These are phyloP conservation scores for Lobosporangium transversale DNA, from an alignment of 192 early-diverging fungal species.

Conservation along the genomic window DNA sequence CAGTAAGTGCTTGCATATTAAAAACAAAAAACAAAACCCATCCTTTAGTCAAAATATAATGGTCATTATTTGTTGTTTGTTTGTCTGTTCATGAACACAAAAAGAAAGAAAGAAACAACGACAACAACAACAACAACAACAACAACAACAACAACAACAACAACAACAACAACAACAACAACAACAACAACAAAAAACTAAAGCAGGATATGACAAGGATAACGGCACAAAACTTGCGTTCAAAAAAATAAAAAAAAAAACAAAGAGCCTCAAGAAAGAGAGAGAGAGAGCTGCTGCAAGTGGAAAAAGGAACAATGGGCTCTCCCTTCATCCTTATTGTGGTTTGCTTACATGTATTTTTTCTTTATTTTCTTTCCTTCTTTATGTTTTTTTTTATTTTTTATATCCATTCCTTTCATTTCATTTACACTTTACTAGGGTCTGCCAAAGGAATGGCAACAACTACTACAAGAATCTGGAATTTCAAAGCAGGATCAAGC, in stretches of 20 bases:
- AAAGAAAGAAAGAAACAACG: conserved; percentile 1
- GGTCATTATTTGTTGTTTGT: conserved; percentile 4
- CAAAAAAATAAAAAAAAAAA: background rate
- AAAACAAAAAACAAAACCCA: no score
- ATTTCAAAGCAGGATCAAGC: conserved; percentile 95
- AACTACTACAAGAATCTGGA: conserved; percentile 90
- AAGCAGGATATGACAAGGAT: no score
- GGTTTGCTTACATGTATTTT: conserved; percentile 1
- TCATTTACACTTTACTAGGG: conserved; percentile 65
- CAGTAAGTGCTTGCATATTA: no score
- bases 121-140: background rate
- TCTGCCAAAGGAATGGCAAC: conserved; percentile 93
- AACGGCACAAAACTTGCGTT: no score
- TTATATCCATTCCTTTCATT: conserved; percentile 1
- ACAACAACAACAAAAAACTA: background rate
- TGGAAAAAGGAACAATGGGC: conserved; percentile 17
- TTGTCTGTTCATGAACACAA: conserved; percentile 14
- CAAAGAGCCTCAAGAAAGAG: background rate
- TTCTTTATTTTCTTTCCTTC: background rate
- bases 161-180: conserved; percentile 2
- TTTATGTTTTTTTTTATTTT: conserved; percentile 2
- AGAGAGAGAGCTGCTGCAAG: background rate
- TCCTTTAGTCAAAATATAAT: background rate
- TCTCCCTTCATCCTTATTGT: background rate
- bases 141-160: background rate